These are phyloP conservation scores for Pestalotiopsis fici DNA, from an alignment of 2,329 filamentous ascomycete genomes.

Conservation along the genomic window DNA sequence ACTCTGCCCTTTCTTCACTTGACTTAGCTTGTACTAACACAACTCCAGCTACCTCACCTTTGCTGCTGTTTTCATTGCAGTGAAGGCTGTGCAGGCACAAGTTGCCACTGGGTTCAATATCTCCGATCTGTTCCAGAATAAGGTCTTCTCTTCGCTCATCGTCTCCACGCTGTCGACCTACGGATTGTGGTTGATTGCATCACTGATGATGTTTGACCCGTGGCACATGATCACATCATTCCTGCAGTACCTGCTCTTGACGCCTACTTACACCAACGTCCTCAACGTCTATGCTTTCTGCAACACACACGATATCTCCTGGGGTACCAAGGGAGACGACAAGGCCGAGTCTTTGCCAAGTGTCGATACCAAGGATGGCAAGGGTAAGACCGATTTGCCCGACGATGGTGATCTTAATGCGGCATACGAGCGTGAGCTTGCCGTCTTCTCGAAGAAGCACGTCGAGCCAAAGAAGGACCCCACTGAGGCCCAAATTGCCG, in stretches of 20 bases:
- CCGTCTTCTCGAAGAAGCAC: conserved; percentile 72
- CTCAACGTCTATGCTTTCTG: conserved; percentile 99
- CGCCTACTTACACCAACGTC: conserved; percentile 96
- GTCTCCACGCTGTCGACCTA: conserved; percentile 92
- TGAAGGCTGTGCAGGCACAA: conserved; percentile 78
- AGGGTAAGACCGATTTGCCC: conserved; percentile 91
- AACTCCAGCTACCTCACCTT: conserved; percentile 78
- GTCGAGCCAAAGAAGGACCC: conserved; percentile 69
- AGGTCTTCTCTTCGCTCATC: conserved; percentile 90
- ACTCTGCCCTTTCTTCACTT: background rate
- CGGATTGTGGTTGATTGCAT: conserved; percentile 87
- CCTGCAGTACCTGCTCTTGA: conserved; percentile 90
- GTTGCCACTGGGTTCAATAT: conserved; percentile 69
- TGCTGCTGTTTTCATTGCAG: conserved; percentile 91
- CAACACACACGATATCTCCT: conserved; percentile 96
- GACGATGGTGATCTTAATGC: conserved; percentile 95
- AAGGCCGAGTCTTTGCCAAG: conserved; percentile 89
- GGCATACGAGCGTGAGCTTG: conserved; percentile 86
- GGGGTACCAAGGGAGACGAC: conserved; percentile 98
- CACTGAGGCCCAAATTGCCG: conserved; percentile 57
- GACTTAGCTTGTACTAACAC: background rate
- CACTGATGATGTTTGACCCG: conserved; percentile 92
- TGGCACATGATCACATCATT: conserved; percentile 99
- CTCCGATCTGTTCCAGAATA: conserved; percentile 76
- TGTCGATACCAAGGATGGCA: conserved; percentile 84